Conservation (phyloP, 2,329 filamentous ascomycete genomes). For the Colletotrichum godetiae region DNA sequence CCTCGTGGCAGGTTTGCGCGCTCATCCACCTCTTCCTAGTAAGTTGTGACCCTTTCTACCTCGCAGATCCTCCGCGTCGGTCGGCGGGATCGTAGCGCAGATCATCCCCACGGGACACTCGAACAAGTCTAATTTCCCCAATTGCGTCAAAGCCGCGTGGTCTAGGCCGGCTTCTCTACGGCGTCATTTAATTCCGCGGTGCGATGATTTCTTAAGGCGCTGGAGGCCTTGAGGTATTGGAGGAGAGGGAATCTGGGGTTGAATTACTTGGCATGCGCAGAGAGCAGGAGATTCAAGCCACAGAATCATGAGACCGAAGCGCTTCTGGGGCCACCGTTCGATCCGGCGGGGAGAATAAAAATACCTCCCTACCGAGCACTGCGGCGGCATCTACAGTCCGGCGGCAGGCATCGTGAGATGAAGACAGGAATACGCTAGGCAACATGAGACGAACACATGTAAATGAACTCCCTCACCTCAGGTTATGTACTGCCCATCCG, state of each 20-base stretch:
- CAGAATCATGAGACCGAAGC: background rate
- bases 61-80: slow-evolving; percentile 19
- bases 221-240: background rate
- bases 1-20: slow-evolving; percentile 4
- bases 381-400: too few relatives aligned
- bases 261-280: background rate
- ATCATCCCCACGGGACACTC: slow-evolving; percentile 9
- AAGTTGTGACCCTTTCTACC: slow-evolving; percentile 3
- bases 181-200: background rate
- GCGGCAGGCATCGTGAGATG: background rate
- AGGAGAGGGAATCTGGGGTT: background rate
- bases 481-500: background rate
- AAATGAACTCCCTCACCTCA: background rate
- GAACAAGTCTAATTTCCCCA: background rate
- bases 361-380: too few relatives aligned
- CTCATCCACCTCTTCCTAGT: background rate
- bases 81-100: background rate
- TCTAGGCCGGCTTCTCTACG: slow-evolving; percentile 17
- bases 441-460: slow-evolving; percentile 1
- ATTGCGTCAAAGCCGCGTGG: background rate
- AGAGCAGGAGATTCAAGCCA: background rate
- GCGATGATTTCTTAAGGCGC: background rate
- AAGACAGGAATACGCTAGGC: background rate
- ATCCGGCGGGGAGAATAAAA: background rate
- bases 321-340: background rate